phyloP scores from a whole-genome alignment of 1,139 yeast genomes.

The Kodamaea fungicola region DNA sequence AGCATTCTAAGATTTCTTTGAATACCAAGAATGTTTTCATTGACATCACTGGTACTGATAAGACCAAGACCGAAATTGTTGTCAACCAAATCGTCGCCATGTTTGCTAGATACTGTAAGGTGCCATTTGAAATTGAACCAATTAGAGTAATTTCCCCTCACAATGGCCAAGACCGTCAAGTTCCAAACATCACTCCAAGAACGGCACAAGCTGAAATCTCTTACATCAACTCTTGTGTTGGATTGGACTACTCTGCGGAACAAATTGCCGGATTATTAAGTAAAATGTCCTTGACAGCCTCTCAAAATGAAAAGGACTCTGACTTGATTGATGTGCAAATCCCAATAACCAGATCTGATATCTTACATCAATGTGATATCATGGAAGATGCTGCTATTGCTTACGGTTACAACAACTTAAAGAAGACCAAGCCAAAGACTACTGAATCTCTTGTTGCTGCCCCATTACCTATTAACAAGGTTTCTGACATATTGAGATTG shows the following conservation, averaged over 20 bases:
- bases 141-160: constrained; percentile 81
- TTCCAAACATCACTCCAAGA: constrained; percentile 73
- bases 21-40: constrained; percentile 86
- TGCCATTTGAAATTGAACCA: constrained; percentile 83
- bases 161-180: constrained; percentile 70
- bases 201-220: constrained; percentile 69
- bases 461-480: constrained; percentile 86
- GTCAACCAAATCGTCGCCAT: constrained; percentile 90
- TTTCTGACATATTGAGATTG: constrained; percentile 83
- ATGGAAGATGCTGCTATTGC: constrained; percentile 99
- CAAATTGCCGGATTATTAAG: constrained; percentile 66
- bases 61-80: constrained; percentile 87
- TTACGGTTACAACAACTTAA: constrained; percentile 88
- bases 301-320: constrained; percentile 44
- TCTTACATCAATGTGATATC: constrained; percentile 95
- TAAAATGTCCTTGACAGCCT: constrained; percentile 79
- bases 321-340: constrained; percentile 65
- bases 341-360: constrained; percentile 94
- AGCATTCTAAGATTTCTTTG: constrained; percentile 82
- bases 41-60: constrained; percentile 94
- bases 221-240: constrained; percentile 90
- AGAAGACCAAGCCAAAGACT: constrained; percentile 75
- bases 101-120: constrained; percentile 84
- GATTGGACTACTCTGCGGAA: constrained; percentile 65
- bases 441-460: constrained; percentile 73